Conservation (phyloP, 2,329 filamentous ascomycete species). For the Colletotrichum sp. region DNA sequence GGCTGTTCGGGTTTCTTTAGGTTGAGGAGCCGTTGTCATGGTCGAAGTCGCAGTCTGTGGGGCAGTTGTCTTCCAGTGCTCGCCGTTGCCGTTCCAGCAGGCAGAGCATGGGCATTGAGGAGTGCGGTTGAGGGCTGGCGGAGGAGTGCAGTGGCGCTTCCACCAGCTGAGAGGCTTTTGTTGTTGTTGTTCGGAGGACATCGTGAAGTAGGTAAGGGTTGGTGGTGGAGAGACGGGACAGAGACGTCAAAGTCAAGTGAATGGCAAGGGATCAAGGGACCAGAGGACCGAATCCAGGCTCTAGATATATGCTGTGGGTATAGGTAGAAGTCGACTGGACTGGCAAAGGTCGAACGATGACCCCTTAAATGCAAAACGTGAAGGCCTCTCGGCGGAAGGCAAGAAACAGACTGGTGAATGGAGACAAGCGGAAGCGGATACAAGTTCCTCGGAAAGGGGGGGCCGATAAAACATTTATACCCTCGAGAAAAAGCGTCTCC, state of each 20-base stretch:
- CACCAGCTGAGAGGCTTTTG: constrained; percentile 38
- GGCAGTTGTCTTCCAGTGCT: constrained; percentile 17
- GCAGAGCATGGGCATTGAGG: constrained; percentile 39
- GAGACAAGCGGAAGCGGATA: background rate
- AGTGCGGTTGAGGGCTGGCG: constrained; percentile 37
- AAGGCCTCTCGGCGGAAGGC: background rate
- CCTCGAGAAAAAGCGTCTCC: background rate
- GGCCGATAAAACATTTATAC: constrained; percentile 13
- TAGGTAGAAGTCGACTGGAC: constrained; percentile 11
- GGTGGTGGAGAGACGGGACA: background rate
- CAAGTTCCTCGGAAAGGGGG: background rate
- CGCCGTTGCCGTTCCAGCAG: constrained; percentile 28
- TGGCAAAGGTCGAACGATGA: background rate
- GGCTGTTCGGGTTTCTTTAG: background rate
- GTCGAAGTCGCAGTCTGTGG: background rate
- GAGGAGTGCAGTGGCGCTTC: constrained; percentile 42
- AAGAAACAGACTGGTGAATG: background rate
- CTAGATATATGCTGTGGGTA: background rate
- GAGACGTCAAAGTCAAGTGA: background rate
- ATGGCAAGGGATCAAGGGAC: background rate
- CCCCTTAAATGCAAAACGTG: background rate
- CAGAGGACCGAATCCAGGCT: background rate
- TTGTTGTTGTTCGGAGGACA: constrained; percentile 16
- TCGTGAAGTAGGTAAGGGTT: background rate
- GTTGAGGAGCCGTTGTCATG: background rate